Conservation (phyloP, 495 filamentous ascomycete species). For the Trypethelium eluteriae region DNA sequence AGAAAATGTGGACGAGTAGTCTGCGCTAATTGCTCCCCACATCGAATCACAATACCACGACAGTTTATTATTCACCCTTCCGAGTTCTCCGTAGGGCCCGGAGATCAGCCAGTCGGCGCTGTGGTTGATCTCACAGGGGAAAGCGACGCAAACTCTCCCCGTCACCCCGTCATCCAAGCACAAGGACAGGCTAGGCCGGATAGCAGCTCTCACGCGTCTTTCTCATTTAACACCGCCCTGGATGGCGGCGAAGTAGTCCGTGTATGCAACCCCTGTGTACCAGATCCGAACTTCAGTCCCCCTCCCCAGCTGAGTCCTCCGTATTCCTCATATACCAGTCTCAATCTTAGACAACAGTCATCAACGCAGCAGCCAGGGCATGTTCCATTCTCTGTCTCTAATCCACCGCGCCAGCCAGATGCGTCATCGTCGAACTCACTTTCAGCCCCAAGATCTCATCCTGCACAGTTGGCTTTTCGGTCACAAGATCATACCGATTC, state of each 20-base stretch:
- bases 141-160: conserved; percentile 22
- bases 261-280: conserved; percentile 90
- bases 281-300: conserved; percentile 77
- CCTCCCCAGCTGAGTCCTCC: conserved; percentile 21
- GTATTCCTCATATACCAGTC: background rate
- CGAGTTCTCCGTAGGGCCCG: conserved; percentile 21
- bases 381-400: background rate
- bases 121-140: conserved; percentile 42
- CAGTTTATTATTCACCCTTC: conserved; percentile 89
- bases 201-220: conserved; percentile 14
- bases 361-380: background rate
- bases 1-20: conserved; percentile 95
- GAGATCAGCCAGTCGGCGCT: conserved; percentile 24
- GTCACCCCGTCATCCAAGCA: background rate
- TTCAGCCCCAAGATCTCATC: conserved; percentile 16
- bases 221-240: conserved; percentile 44
- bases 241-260: conserved; percentile 80
- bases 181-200: conserved; percentile 1
- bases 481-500: background rate
- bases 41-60: conserved; percentile 87
- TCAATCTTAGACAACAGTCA: conserved; percentile 1
- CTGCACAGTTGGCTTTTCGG: background rate
- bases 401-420: background rate
- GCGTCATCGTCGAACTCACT: background rate
- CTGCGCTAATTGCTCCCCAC: conserved; percentile 83